phyloP scores from a whole-genome alignment of 2,329 filamentous ascomycete species.

The Cercospora sp. region DNA sequence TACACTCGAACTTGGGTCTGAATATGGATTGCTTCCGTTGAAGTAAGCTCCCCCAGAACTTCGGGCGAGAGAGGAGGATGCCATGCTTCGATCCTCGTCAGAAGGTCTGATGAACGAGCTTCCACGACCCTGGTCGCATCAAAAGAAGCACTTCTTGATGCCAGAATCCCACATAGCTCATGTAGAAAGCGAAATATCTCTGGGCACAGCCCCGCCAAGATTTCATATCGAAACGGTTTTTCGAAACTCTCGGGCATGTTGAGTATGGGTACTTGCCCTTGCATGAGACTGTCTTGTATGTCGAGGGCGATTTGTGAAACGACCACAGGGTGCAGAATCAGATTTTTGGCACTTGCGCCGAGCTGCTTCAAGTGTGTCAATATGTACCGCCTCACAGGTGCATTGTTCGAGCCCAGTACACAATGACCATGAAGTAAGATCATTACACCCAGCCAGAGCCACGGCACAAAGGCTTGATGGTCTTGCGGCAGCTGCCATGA shows the following conservation, averaged over 20 bases:
- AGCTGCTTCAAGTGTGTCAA: slow-evolving; percentile 3
- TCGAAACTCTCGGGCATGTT: not conserved
- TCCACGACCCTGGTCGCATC: not conserved
- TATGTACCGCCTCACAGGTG: slow-evolving; percentile 5
- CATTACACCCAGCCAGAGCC: slow-evolving; percentile 11
- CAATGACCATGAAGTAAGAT: slow-evolving; percentile 9
- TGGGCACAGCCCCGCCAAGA: not conserved
- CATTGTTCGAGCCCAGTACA: slow-evolving; percentile 6
- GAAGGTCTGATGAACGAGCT: not conserved
- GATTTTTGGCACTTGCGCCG: not conserved
- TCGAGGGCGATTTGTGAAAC: slow-evolving; percentile 9
- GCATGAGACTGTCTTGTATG: slow-evolving; percentile 7
- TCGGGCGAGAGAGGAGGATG: not conserved
- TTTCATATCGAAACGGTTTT: not conserved
- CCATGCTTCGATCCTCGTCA: not conserved
- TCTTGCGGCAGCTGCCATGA: not conserved
- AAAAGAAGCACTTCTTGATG: not conserved
- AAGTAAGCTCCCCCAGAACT: not conserved
- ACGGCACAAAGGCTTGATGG: slow-evolving; percentile 8
- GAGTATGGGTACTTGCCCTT: slow-evolving; percentile 4
- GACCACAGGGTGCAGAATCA: slow-evolving; percentile 2
- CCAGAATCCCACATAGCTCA: not conserved
- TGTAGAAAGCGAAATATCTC: not conserved
- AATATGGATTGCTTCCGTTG: not conserved
- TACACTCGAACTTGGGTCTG: slow-evolving; percentile 6